Base-by-base conservation (phyloP, 352 stramenopile species). In the Pythium aphanidermatum region DNA sequence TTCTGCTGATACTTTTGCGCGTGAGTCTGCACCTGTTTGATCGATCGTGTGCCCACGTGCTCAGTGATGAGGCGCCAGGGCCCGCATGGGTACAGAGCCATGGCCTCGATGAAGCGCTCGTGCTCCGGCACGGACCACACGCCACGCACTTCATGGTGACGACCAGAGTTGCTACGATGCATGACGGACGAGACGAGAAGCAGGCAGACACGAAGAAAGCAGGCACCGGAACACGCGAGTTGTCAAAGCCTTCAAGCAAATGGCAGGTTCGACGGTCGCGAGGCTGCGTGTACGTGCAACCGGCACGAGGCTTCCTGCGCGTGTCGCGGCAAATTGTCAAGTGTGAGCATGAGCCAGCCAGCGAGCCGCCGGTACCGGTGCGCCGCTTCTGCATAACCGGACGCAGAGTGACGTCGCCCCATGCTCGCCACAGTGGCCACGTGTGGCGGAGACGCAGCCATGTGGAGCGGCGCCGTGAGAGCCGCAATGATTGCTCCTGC, bases 1-100 rank as follows among this genome's bases (percentile, higher is more conserved):
- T 90, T 90, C 52, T 87, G 73, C 41, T 85, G 75, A 55, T 90
- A 90, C 60, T 90, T 90, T 46, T 90, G 78, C 19, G 78, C 78
- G 40, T 90, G 78, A 5, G 78, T 87, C 51, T 86, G 78, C 44
- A 87, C 71, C 51, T 90, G 78, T 58, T 84, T 85, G 54, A 84
- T 81, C 8, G 74, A 84, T n/a, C 74, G 70, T 50, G 78, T 86
- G 46, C 71, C 73, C 14, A 90, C 70, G 55, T 80, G 70, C 29
- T 66, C 68, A 4, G 78, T 71, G 43, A 90, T 90, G 24, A 71
- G 68, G 37, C 65, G 72, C 78, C 78, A 90, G 21, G 74, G 71
- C 11, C 75, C 73, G 20, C 62, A 66, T 2, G 74, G 74, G 56
- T 81, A 90, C 43, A 76, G 58, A 37, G 86, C 75, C 55, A 90